Conservation (phyloP, 768 basidiomycete species). For the Mycena epipterygia region DNA sequence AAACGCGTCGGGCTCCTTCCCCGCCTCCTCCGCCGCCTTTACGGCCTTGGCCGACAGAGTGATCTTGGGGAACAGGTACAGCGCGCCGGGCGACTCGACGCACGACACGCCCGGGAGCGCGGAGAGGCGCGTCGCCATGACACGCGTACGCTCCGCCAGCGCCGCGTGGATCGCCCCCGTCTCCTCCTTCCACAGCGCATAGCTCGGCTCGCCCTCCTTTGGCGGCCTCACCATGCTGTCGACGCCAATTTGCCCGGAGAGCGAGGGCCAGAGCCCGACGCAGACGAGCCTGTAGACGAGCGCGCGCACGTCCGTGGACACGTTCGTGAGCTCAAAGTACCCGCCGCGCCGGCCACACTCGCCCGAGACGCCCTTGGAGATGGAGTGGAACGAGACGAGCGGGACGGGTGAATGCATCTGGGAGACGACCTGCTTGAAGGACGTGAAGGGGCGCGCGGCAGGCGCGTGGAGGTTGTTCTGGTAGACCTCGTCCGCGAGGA, state of each 20-base stretch:
- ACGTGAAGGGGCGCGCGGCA: constrained; percentile 81
- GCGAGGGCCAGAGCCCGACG: constrained; percentile 90
- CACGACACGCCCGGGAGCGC: constrained; percentile 90
- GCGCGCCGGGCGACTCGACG: constrained; percentile 89
- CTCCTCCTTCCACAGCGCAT: constrained; percentile 86
- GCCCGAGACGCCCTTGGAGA: constrained; percentile 95
- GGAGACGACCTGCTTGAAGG: constrained; percentile 91
- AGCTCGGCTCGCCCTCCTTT: constrained; percentile 78
- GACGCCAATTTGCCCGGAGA: constrained; percentile 93
- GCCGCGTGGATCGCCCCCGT: constrained; percentile 84
- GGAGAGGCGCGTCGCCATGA: constrained; percentile 87
- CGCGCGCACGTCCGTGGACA: constrained; percentile 81
- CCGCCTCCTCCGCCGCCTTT: constrained; percentile 76
- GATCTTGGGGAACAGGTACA: constrained; percentile 94
- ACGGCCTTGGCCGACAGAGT: constrained; percentile 79
- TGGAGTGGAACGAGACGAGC: constrained; percentile 96
- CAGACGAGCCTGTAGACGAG: constrained; percentile 97
- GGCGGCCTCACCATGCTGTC: constrained; percentile 96
- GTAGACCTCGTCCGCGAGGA: constrained; percentile 99
- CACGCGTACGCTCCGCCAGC: constrained; percentile 75
- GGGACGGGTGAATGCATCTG: constrained; percentile 77
- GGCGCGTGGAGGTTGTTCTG: constrained; percentile 87
- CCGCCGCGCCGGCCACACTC: constrained; percentile 98
- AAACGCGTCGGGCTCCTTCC: constrained; percentile 89
- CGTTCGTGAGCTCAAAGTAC: constrained; percentile 94